Conservation (phyloP, 2,329 filamentous ascomycete genomes). For the Colletotrichum kahawae region DNA sequence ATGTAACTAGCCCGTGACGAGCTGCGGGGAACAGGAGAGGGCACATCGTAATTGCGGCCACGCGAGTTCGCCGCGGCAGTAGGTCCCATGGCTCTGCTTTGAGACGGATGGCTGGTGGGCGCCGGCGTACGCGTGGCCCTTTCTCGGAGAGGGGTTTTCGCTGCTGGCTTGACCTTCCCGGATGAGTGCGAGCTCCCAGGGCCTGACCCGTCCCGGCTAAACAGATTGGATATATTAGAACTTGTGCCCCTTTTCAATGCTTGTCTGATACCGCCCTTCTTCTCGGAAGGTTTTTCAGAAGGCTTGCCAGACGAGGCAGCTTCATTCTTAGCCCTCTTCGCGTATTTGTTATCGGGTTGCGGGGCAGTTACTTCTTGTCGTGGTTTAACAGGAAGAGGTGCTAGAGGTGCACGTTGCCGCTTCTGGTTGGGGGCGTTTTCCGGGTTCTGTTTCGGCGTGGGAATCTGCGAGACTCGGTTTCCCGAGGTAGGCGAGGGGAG, state of each 20-base stretch:
- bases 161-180: slow-evolving; percentile 28
- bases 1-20: slow-evolving; percentile 54
- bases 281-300: slow-evolving; percentile 38
- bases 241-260: slow-evolving; percentile 56
- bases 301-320: slow-evolving; percentile 25
- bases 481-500: background rate
- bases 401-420: slow-evolving; percentile 42
- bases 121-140: background rate
- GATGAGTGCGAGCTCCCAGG: background rate
- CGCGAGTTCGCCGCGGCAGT: slow-evolving; percentile 17
- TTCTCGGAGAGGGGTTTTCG: background rate
- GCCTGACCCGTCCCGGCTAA: slow-evolving; percentile 49
- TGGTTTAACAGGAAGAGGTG: slow-evolving; percentile 18
- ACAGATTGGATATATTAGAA: slow-evolving; percentile 52
- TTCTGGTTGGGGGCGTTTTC: slow-evolving; percentile 53
- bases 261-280: slow-evolving; percentile 52
- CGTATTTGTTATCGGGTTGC: slow-evolving; percentile 27
- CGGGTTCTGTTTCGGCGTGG: slow-evolving; percentile 26
- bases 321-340: slow-evolving; percentile 35
- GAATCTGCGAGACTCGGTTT: slow-evolving; percentile 23
- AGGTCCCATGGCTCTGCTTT: slow-evolving; percentile 19
- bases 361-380: slow-evolving; percentile 24
- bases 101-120: background rate
- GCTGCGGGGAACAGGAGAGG: slow-evolving; percentile 36
- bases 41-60: slow-evolving; percentile 22